Percentiles rank a stretch among this genome's conserved stretches.
Evolutionary conservation across 768 basidiomycete genomes (phyloP).

Genomic region (Podaxis carcinomalis): DNA sequence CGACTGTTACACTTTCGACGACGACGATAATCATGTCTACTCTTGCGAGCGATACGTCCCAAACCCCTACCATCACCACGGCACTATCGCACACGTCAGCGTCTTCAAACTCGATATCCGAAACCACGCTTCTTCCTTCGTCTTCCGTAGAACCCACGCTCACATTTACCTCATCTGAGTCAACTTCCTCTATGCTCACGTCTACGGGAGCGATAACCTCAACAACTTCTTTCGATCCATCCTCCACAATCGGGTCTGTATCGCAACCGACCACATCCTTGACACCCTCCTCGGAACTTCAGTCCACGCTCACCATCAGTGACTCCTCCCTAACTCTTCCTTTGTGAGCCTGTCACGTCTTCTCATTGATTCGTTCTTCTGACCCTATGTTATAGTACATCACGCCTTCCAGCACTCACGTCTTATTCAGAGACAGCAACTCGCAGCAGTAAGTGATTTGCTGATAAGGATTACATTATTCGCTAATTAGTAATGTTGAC

Average conservation of each 20-base stretch:
- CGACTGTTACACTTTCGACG: background rate
- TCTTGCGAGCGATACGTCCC: background rate
- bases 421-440: background rate
- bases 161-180: background rate
- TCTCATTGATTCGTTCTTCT: background rate
- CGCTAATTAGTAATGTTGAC: background rate
- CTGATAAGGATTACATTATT: background rate
- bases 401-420: background rate
- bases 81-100: background rate
- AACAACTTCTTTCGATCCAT: background rate
- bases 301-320: background rate
- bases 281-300: background rate
- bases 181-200: background rate
- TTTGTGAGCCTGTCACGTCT: background rate
- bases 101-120: background rate
- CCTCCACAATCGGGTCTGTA: background rate
- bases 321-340: background rate
- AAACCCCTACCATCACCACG: background rate
- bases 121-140: background rate
- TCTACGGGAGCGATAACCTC: conserved; percentile 1
- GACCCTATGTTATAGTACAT: background rate
- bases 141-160: background rate
- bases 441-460: background rate
- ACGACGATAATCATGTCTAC: background rate
- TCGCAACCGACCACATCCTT: background rate